Evolutionary conservation across 352 stramenopile genomes (phyloP), one percentile per base, ranked within the genome.

Genomic region (Globisporangium polare): DNA sequence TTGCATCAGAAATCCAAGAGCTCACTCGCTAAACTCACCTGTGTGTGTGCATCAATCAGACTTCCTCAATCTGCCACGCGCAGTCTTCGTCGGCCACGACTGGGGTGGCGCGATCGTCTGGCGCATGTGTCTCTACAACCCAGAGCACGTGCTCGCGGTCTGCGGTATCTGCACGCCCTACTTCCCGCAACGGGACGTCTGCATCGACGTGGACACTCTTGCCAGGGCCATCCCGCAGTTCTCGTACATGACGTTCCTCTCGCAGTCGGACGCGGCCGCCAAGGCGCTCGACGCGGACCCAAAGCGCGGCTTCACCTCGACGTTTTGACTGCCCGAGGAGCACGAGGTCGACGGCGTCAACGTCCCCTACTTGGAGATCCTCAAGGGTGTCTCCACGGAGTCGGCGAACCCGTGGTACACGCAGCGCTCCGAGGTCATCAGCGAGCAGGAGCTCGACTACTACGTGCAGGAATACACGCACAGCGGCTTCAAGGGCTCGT

Each of bases 131-230:
- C 61, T 88, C 10, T 87, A 78, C 65, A 75, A 88, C 50, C 76
- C 76, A 1, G 63, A 75, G 27, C 78, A 78, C 1, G 75, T 88
- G 41, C 43, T 83, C 20, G 80, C 73, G 13, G 73, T 84, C 3
- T 75, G 65, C 17, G 60, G 71, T n/a, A 66, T 90, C 31, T 88
- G 76, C 65, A 88, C 76, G 37, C 78, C 80, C n/a, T 87, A 80
- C 58, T 60, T 78, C 26, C 76, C 74, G 0, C 70, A 68, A 2
- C 56, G 50, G 5, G 53, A 73, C 29, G 20, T 68, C 20, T 80
- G 73, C 53, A 20, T 82, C 22, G 63, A 71, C 17, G 46, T 78
- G 18, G 72, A 73, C 51, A 64, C 57, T 15, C 56, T 74, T 27
- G 58, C 61, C 35, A 67, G 71, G 41, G 58, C 47, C 6, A 7